phyloP scores from a whole-genome alignment of 441 rosid species.

The Jatropha multifida region DNA sequence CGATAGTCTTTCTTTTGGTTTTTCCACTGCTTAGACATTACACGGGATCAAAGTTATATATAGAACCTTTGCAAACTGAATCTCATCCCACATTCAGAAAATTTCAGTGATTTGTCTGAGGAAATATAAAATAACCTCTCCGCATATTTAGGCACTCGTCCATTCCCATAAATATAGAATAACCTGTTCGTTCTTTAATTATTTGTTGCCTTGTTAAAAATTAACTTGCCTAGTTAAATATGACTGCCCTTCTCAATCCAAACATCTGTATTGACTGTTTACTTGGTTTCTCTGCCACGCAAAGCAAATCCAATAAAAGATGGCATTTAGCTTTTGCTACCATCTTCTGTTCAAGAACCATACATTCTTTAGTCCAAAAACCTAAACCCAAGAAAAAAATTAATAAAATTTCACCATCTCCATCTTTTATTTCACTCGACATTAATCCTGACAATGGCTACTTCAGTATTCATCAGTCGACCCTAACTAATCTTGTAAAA shows the following conservation, averaged over 20 bases:
- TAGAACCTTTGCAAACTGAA: no score
- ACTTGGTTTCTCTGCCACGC: background rate
- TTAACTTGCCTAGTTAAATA: background rate
- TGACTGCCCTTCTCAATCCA: background rate
- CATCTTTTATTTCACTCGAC: conserved; percentile 33
- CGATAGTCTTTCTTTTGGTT: no score
- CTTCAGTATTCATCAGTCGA: conserved; percentile 35
- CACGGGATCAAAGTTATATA: no score
- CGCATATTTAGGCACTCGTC: no score
- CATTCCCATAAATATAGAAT: no score
- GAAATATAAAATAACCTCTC: no score
- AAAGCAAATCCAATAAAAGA: conserved; percentile 31
- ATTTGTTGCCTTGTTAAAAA: no score
- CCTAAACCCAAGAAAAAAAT: background rate
- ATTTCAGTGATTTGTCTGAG: no score
- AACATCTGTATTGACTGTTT: background rate
- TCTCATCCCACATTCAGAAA: no score
- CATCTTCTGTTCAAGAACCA: conserved; percentile 51
- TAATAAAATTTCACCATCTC: conserved; percentile 19
- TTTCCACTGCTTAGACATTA: no score
- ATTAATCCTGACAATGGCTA: conserved; percentile 5
- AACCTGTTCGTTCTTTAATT: no score
- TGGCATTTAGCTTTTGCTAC: conserved; percentile 50
- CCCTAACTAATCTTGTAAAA: conserved; percentile 41
- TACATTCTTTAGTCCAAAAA: conserved; percentile 26